phyloP scores from a whole-genome alignment of 306 rosid species.

The Acacia crassicarpa region DNA sequence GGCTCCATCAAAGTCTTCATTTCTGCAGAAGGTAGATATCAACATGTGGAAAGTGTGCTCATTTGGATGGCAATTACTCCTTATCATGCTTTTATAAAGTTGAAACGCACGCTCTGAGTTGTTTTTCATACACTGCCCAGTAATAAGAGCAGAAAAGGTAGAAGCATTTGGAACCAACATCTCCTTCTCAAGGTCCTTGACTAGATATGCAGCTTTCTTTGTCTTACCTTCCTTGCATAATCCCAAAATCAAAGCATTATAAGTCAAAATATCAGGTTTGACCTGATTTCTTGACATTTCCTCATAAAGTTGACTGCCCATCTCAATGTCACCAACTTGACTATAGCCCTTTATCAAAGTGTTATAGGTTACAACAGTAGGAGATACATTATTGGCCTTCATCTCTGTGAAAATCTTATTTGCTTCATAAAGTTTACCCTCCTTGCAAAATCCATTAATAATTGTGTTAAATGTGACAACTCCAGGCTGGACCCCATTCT shows the following conservation, averaged over 20 bases:
- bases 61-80: constrained; percentile 61
- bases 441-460: constrained; percentile 71
- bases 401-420: constrained; percentile 64
- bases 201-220: constrained; percentile 70
- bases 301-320: constrained; percentile 61
- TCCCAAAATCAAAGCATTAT: constrained; percentile 81
- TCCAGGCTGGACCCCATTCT: constrained; percentile 54
- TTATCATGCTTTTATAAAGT: constrained; percentile 73
- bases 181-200: constrained; percentile 65
- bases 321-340: constrained; percentile 57
- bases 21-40: constrained; percentile 55
- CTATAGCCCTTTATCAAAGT: constrained; percentile 71
- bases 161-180: constrained; percentile 67
- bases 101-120: constrained; percentile 68
- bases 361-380: constrained; percentile 68
- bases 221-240: constrained; percentile 85
- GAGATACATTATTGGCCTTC: constrained; percentile 61
- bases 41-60: constrained; percentile 52
- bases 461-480: constrained; percentile 72
- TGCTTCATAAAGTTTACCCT: constrained; percentile 69
- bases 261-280: constrained; percentile 70
- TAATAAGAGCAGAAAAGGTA: constrained; percentile 76
- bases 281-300: constrained; percentile 68
- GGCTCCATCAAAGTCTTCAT: constrained; percentile 79
- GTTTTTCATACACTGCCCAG: constrained; percentile 62